Conservation (phyloP, 148 eudicot genomes). For the Fagopyrum homotropicum region DNA sequence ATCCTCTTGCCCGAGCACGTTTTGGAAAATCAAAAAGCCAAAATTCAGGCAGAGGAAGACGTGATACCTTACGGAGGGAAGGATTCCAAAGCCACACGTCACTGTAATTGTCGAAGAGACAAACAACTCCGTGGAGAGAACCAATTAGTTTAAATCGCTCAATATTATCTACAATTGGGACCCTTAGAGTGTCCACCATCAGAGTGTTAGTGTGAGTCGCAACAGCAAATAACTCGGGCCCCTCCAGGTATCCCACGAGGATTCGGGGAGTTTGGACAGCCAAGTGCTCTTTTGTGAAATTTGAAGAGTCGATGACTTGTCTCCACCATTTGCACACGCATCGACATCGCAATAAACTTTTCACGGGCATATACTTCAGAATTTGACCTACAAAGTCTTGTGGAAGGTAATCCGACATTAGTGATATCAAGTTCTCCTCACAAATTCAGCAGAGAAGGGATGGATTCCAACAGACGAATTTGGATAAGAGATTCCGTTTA, state of each 20-base stretch:
- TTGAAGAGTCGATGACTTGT: conserved; percentile 4
- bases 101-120: no score
- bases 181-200: not conserved
- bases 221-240: not conserved
- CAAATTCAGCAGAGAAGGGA: not conserved
- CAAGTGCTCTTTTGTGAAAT: not conserved
- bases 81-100: no score
- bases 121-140: no score
- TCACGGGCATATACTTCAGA: not conserved
- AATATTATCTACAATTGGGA: not conserved
- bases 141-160: no score
- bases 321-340: no score
- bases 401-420: not conserved
- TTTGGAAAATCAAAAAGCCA: no score
- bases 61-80: no score
- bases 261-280: not conserved
- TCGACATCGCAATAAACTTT: not conserved
- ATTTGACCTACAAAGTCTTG: not conserved
- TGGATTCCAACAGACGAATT: not conserved
- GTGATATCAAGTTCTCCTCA: not conserved
- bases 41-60: no score
- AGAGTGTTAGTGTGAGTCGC: not conserved
- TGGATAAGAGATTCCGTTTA: no score
- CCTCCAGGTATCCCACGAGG: not conserved
- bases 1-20: no score